phyloP scores from a whole-genome alignment of 2,329 filamentous ascomycete genomes.

The Alternaria brassicae region DNA sequence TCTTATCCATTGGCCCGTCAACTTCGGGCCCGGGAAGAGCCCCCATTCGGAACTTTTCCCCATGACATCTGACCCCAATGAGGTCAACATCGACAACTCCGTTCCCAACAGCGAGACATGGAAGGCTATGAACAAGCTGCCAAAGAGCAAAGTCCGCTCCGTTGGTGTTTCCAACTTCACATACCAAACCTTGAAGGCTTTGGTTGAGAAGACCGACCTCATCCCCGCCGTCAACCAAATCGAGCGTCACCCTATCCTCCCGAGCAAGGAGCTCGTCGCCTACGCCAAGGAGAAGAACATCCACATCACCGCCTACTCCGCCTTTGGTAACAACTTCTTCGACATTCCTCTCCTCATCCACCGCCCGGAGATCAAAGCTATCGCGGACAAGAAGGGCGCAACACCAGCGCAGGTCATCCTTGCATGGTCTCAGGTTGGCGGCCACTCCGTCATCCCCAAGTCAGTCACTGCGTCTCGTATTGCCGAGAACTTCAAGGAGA shows the following conservation, averaged over 20 bases:
- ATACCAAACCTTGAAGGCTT: constrained; percentile 55
- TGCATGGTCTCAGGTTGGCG: constrained; percentile 79
- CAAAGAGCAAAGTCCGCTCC: constrained; percentile 48
- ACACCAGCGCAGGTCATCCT: constrained; percentile 81
- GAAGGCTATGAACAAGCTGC: constrained; percentile 50
- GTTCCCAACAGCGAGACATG: constrained; percentile 41
- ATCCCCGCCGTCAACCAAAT: constrained; percentile 43
- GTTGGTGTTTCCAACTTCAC: constrained; percentile 45
- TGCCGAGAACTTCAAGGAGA: constrained; percentile 40
- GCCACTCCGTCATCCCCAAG: constrained; percentile 43
- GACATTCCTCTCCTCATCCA: constrained; percentile 68
- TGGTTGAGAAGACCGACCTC: constrained; percentile 59
- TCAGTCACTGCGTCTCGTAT: constrained; percentile 40
- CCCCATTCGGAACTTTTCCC: constrained; percentile 42
- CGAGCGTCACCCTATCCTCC: constrained; percentile 42
- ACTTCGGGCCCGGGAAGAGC: constrained; percentile 66
- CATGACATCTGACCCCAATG: constrained; percentile 60
- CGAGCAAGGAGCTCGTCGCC: constrained; percentile 38
- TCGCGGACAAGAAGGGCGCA: constrained; percentile 67
- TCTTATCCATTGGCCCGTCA: constrained; percentile 87
- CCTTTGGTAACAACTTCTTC: constrained; percentile 54
- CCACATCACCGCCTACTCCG: constrained; percentile 51
- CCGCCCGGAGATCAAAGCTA: constrained; percentile 72
- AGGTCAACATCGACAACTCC: constrained; percentile 52
- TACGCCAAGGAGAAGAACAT: constrained; percentile 43